Base-by-base conservation (phyloP, 129 eudicot genomes). In the Silybum marianum region DNA sequence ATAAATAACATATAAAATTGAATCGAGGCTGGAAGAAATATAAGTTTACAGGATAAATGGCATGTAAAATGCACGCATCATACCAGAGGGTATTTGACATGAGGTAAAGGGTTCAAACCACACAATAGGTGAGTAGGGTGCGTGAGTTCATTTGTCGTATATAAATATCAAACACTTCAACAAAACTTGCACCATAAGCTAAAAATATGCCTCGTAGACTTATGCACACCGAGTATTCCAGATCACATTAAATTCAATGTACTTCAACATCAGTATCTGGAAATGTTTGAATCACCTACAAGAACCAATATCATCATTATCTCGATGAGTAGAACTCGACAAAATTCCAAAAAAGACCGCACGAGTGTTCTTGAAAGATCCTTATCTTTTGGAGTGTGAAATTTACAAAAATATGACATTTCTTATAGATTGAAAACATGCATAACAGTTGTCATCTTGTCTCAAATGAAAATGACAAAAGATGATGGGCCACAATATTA, bases 401-500 rank as follows among this genome's bases (percentile, higher is more conserved):
- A 58, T 32, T 60, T 71, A 54, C 63, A 71, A 66, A 22, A 44
- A 26, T 13, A 22, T 40, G 42, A 82, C 80, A 82, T 75, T 21
- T 76, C 75, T 10, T 38, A 81, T 39, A 28, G n/a, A 40, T 74
- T 73, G 9, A 4, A 73, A 24, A 9, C 79, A 63, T 19, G 13
- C 74, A 16, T 21, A 46, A 75, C 16, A 75, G 85, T 70, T 82
- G 85, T 82, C 85, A 82, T 62, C 7, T 68, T 82, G 85, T 82
- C 76, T 69, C 7, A 3, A 74, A 51, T 69, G 81, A 75, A 82
- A 68, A 75, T 69, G 76, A 82, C 81, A 82, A 82, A 21, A 75
- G 9, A 16, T 2, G 36, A 63, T 75, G 81, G 85, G 80, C 6
- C 81, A 82, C 81, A 14, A 68, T 42, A 82, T 48, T 82, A 71